Percentiles rank a stretch among this genome's conserved stretches.
These are phyloP conservation scores for Hypsizygus ulmarius DNA, from an alignment of 1,284 basidiomycete genomes.

Conservation along the genomic window DNA sequence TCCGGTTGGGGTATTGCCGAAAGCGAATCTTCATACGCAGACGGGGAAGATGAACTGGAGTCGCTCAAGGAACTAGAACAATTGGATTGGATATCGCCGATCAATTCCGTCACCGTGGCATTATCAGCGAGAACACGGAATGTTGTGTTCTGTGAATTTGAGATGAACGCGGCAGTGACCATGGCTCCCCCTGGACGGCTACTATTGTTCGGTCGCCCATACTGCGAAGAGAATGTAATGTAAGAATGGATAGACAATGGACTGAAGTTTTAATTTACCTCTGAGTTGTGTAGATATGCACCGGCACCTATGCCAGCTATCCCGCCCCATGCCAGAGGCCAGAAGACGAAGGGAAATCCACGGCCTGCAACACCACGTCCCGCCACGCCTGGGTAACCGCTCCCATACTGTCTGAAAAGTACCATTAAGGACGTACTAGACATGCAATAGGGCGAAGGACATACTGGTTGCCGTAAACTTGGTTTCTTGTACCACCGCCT, in stretches of 20 bases:
- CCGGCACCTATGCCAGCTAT: conserved; percentile 32
- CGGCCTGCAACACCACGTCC: conserved; percentile 37
- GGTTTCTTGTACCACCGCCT: conserved; percentile 37
- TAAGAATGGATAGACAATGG: neutral
- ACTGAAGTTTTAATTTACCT: conserved; percentile 23
- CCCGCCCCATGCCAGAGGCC: conserved; percentile 55
- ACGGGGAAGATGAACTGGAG: conserved; percentile 17
- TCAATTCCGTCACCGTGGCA: conserved; percentile 32
- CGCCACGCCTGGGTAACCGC: conserved; percentile 47
- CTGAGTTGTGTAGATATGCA: conserved; percentile 41
- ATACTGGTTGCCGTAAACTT: conserved; percentile 36
- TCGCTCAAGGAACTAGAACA: conserved; percentile 21
- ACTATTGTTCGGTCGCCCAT: conserved; percentile 53
- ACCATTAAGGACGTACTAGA: neutral
- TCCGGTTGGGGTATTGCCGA: conserved; percentile 40
- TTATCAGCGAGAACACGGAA: conserved; percentile 63
- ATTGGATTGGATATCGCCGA: conserved; percentile 7
- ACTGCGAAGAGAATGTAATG: conserved; percentile 35
- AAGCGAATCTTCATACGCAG: conserved; percentile 20
- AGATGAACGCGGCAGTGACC: conserved; percentile 46
- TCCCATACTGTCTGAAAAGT: conserved; percentile 42
- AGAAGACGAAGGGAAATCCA: conserved; percentile 57
- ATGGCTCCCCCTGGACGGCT: conserved; percentile 58
- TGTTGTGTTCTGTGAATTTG: conserved; percentile 42
- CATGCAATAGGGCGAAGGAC: conserved; percentile 9